Base-by-base conservation (phyloP, 768 basidiomycete genomes). In the Pholiota conissans region DNA sequence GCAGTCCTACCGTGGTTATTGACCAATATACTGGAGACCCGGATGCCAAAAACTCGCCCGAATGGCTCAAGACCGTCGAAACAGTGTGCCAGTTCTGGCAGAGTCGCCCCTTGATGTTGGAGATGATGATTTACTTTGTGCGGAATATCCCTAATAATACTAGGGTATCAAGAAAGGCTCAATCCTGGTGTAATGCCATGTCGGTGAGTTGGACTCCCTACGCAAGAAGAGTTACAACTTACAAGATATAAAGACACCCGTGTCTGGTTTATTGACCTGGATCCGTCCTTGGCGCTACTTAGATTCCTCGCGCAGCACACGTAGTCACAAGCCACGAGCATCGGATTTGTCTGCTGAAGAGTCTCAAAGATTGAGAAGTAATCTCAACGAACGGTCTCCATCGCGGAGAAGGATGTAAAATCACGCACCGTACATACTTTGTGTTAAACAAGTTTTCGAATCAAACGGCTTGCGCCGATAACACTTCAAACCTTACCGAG, bases 121-220 rank as follows among this genome's bases (percentile, higher is more conserved):
- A 54, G 24, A 54, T 54, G 52, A 54, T 54, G 52, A 34, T 54
- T 5, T 42, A 54, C 22, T 54, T 54, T 42, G 52, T 27, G 16
- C 37, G 37, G 3, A 42, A 54, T 42, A 54, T 54, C 10, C 18
- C 18, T 13, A 32, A 6, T 13, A 32, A 32, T 32, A 13, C 30
- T 6, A 32, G 30, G 30, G 30, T 32, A 32, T 6, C 30, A 6
- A 32, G 6, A 13, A 6, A 32, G 13, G 30, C 30, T 13, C 30
- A 32, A 13, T 32, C 30, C 30, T 32, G 30, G 30, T 32, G 30
- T 13, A 32, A 13, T 32, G 30, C 30, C 13, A 32, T 32, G 30
- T 32, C 30, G 30, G 30, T 32, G 30, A 32, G 30, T 32, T 32
- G 6, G 7, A 32, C 30, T 13, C 13, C 13, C 30, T 32, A 13